These are phyloP conservation scores for Fusarium sp. DNA, from an alignment of 2,329 filamentous ascomycete genomes.

Conservation along the genomic window DNA sequence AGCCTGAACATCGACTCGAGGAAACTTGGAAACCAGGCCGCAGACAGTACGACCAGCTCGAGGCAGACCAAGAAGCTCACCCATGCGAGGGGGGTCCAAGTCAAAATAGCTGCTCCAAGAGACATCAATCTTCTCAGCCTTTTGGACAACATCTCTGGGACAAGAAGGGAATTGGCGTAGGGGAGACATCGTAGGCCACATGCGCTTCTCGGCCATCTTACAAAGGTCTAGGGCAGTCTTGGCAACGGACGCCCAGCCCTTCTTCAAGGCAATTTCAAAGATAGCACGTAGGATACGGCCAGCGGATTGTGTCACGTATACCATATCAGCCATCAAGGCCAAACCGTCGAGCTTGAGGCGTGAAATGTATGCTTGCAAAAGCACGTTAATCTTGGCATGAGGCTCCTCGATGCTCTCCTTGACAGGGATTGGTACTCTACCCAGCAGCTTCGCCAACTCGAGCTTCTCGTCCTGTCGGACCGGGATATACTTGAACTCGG, in stretches of 20 bases:
- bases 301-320: constrained; percentile 98
- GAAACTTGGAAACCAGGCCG: constrained; percentile 89
- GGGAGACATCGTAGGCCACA: constrained; percentile 99
- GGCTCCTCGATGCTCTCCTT: constrained; percentile 98
- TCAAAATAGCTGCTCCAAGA: constrained; percentile 96
- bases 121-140: constrained; percentile 94
- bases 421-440: constrained; percentile 91
- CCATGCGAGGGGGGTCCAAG: constrained; percentile 95
- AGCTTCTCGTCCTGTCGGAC: constrained; percentile 98
- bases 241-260: constrained; percentile 93
- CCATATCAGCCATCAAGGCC: constrained; percentile 97
- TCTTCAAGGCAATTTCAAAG: constrained; percentile 97
- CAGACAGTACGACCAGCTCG: constrained; percentile 90
- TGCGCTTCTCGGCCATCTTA: constrained; percentile 99
- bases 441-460: constrained; percentile 90
- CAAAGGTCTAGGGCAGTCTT: constrained; percentile 94
- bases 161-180: constrained; percentile 89
- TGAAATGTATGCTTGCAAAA: constrained; percentile 96
- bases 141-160: constrained; percentile 86
- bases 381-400: constrained; percentile 97
- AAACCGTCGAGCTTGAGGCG: constrained; percentile 93
- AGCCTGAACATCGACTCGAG: constrained; percentile 90
- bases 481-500: constrained; percentile 99
- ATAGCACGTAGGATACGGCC: constrained; percentile 95
- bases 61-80: constrained; percentile 90